Base-by-base conservation (phyloP, 768 basidiomycete species). In the Kwoniella bestiolae region DNA sequence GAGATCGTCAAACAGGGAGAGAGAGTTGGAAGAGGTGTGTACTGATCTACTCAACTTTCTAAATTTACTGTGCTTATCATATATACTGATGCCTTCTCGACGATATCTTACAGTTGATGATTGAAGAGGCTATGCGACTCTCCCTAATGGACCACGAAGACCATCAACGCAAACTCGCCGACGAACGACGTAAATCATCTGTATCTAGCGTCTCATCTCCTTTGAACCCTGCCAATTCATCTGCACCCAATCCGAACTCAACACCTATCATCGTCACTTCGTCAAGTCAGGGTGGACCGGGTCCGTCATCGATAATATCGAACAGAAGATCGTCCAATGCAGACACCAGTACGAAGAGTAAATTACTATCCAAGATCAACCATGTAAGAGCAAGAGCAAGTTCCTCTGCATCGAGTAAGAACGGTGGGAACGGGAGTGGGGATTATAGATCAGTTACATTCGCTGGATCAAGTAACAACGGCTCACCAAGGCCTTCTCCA, bases 111-210 rank as follows among this genome's bases (percentile, higher is more conserved):
- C 68, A 99, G 92, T 83, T 99, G 47, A 97, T 98, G 95, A 84
- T 99, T 60, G 94, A 94, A 91, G 96, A 98, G 82, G 96, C 96
- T 4, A 98, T 99, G 94, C 88, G 95, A 60, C 83, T 96, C 63
- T 96, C 93, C 28, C 84, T 97, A 70, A 79, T 96, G 52, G 95
- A 98, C 63, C 94, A 98, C 75, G 94, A 97, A 82, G 93, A 93
- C 74, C 91, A 93, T 60, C 92, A 93, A 77, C 86, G 87, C 73
- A 81, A 82, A 58, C 62, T 74, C 18, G 82, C 82, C 64, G 83
- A 80, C 60, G 79, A 80, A 38, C 41, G 65, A 35, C 47, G 55
- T 7, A 49, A 55, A 21, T 31, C 51, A n/a, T 55, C 55, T 7
- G 64, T 38, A 21, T 53, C 46, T 7, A 64, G 56, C 23, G 51